Conservation (phyloP, 768 basidiomycete genomes). For the Inosperma sp. region DNA sequence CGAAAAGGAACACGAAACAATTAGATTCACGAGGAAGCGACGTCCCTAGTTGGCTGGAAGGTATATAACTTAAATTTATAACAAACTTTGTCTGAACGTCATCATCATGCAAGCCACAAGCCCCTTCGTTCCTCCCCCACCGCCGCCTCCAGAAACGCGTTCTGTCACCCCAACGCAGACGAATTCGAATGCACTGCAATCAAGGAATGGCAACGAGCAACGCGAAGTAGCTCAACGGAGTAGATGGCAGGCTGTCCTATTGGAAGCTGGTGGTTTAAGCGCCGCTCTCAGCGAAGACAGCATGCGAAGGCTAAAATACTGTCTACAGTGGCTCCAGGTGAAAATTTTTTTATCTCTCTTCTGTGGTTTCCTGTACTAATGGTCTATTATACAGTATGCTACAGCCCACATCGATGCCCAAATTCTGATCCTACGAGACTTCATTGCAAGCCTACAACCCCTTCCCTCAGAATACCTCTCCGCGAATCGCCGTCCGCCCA, state of each 20-base stretch:
- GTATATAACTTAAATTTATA: conserved; percentile 18
- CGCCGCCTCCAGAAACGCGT: conserved; percentile 27
- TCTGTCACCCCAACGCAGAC: conserved; percentile 24
- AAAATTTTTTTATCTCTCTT: conserved; percentile 21
- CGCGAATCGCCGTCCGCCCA: conserved; percentile 27
- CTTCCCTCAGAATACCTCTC: conserved; percentile 32
- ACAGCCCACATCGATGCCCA: conserved; percentile 85
- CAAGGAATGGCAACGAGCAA: conserved; percentile 24
- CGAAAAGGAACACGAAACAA: not conserved
- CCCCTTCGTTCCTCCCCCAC: conserved; percentile 33
- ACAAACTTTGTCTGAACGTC: not conserved
- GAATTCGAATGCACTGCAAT: not conserved
- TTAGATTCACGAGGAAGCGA: conserved; percentile 12
- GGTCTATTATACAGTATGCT: conserved; percentile 56
- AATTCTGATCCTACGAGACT: conserved; percentile 77
- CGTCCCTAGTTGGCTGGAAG: conserved; percentile 39
- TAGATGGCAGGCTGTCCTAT: conserved; percentile 78
- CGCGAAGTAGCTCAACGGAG: conserved; percentile 67
- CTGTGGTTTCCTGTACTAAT: not conserved
- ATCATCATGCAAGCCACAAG: conserved; percentile 28
- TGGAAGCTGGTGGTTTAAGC: conserved; percentile 84
- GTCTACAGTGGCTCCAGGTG: conserved; percentile 84
- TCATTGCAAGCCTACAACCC: conserved; percentile 68
- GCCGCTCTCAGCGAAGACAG: conserved; percentile 90
- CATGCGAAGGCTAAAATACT: conserved; percentile 81